Percentiles rank a stretch among this genome's conserved stretches.
Conservation (phyloP, 768 basidiomycete species). For the Coprinopsis cinerea region DNA sequence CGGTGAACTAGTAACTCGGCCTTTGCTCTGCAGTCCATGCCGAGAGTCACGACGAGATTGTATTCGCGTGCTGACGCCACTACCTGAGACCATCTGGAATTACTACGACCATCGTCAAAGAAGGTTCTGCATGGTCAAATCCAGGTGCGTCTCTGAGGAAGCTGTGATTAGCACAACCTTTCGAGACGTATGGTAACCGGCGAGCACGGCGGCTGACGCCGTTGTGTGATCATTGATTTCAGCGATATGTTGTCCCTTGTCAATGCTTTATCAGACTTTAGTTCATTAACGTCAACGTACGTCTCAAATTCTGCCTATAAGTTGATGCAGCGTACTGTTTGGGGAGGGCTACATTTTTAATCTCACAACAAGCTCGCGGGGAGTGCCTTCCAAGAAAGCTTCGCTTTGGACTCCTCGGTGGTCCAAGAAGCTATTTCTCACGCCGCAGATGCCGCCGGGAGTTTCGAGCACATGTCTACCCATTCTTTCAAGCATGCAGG, state of each 20-base stretch:
- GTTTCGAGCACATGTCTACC: slow-evolving; percentile 7
- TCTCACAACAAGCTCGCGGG: background rate
- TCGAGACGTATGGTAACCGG: background rate
- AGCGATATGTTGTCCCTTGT: background rate
- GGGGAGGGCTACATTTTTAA: too few species aligned
- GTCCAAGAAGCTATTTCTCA: slow-evolving; percentile 8
- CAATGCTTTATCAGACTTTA: background rate
- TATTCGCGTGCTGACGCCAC: background rate
- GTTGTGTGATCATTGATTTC: background rate
- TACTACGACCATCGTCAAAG: background rate
- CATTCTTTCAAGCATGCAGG: background rate
- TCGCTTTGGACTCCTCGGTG: background rate
- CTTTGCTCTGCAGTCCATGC: background rate
- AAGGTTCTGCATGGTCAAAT: background rate
- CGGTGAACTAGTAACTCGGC: background rate
- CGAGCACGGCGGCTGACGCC: background rate
- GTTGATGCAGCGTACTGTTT: background rate
- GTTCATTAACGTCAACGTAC: background rate
- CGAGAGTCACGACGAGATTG: background rate
- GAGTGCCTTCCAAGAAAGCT: background rate
- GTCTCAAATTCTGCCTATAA: too few species aligned
- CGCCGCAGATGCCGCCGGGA: slow-evolving; percentile 13
- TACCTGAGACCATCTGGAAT: background rate
- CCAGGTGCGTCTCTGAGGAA: background rate
- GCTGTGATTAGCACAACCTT: slow-evolving; percentile 1